Conservation (phyloP, 2,329 filamentous ascomycete genomes). For the Fusarium compactum region DNA sequence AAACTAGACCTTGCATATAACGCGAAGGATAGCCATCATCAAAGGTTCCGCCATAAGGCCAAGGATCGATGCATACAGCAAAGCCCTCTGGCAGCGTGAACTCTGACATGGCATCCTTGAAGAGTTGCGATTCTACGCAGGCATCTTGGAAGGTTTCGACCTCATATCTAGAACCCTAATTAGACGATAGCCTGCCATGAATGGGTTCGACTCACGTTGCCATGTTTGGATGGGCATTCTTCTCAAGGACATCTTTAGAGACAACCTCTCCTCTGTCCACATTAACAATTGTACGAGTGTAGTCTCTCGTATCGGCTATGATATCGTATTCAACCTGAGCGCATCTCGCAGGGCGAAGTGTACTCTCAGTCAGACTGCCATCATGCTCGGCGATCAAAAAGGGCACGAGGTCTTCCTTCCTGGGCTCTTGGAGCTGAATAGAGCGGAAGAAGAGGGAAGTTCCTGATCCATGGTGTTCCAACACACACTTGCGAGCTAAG, state of each 20-base stretch:
- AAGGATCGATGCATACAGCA: slow-evolving; percentile 64
- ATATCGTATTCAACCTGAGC: slow-evolving; percentile 62
- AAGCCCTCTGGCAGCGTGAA: slow-evolving; percentile 52
- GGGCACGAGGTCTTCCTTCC: slow-evolving; percentile 67
- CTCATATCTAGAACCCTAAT: background rate
- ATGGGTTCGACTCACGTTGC: slow-evolving; percentile 41
- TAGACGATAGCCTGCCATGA: background rate
- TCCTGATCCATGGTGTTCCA: slow-evolving; percentile 49
- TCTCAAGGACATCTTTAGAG: slow-evolving; percentile 41
- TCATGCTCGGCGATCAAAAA: slow-evolving; percentile 63
- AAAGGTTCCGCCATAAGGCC: slow-evolving; percentile 72
- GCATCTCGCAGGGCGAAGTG: slow-evolving; percentile 58
- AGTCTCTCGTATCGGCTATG: slow-evolving; percentile 48
- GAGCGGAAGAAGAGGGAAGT: slow-evolving; percentile 62
- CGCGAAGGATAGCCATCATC: slow-evolving; percentile 50
- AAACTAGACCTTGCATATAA: slow-evolving; percentile 64
- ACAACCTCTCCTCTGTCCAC: slow-evolving; percentile 50
- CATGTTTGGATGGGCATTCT: slow-evolving; percentile 54
- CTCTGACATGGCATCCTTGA: slow-evolving; percentile 57
- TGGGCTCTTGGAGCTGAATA: slow-evolving; percentile 71
- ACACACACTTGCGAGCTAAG: slow-evolving; percentile 59
- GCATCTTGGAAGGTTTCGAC: slow-evolving; percentile 51
- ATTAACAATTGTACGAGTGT: slow-evolving; percentile 56
- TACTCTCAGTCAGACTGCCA: background rate
- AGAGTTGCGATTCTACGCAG: slow-evolving; percentile 58